Evolutionary conservation across 257 asterid genomes (phyloP).

Genomic region (Verbascum thapsus): DNA sequence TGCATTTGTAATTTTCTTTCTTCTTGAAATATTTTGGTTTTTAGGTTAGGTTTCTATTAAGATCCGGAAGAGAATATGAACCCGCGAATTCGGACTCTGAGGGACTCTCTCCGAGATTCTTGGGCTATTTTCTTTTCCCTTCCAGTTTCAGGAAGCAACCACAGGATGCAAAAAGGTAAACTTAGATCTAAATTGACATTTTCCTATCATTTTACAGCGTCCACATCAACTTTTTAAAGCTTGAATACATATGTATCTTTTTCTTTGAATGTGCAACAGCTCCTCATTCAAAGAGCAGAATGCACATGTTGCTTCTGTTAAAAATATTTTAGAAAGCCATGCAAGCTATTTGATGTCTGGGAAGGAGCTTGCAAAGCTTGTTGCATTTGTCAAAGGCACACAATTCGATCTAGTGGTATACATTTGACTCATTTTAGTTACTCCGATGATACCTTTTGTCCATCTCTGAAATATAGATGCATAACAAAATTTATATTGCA

Average conservation of each 20-base stretch:
- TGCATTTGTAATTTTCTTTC: slow-evolving; percentile 7
- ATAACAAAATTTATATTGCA: slow-evolving; percentile 40
- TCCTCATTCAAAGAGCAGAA: slow-evolving; percentile 79
- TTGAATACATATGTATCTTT: slow-evolving; percentile 21
- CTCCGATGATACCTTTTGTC: slow-evolving; percentile 14
- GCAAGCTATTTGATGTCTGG: slow-evolving; percentile 98
- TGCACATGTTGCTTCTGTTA: slow-evolving; percentile 94
- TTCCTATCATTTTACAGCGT: slow-evolving; percentile 20
- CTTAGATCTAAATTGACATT: slow-evolving; percentile 11
- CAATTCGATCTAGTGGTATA: slow-evolving; percentile 96
- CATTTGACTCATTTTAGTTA: slow-evolving; percentile 26
- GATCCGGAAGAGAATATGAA: slow-evolving; percentile 97
- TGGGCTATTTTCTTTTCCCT: slow-evolving; percentile 89
- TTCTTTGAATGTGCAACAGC: slow-evolving; percentile 45
- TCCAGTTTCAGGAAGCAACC: slow-evolving; percentile 79
- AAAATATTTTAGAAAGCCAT: slow-evolving; percentile 91
- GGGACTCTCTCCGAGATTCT: slow-evolving; percentile 78
- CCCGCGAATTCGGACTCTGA: slow-evolving; percentile 66
- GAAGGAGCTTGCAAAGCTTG: slow-evolving; percentile 96
- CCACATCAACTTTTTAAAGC: slow-evolving; percentile 20
- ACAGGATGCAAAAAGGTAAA: slow-evolving; percentile 70
- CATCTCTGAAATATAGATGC: slow-evolving; percentile 22
- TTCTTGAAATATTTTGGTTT: slow-evolving; percentile 23
- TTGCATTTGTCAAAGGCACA: slow-evolving; percentile 99
- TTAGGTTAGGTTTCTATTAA: slow-evolving; percentile 93